These are phyloP conservation scores for Paraphoma sp. DNA, from an alignment of 2,329 filamentous ascomycete species.

Conservation along the genomic window DNA sequence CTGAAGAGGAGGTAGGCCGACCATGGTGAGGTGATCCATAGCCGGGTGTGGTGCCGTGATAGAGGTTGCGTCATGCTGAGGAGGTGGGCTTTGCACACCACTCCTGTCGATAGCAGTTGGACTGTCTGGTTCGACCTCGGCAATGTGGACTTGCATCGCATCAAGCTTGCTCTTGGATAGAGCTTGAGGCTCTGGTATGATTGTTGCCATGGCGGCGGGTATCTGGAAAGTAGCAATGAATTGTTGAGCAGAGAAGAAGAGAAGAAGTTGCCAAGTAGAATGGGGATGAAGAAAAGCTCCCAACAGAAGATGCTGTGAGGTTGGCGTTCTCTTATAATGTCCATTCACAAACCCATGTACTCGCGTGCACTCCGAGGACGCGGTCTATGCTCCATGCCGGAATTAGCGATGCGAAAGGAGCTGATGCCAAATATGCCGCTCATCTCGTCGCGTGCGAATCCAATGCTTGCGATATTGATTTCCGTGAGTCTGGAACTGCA, in stretches of 20 bases:
- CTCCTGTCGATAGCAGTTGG: neutral
- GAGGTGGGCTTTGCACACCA: neutral
- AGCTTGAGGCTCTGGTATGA: neutral
- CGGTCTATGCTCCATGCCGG: neutral
- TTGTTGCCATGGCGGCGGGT: neutral
- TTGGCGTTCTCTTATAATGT: neutral
- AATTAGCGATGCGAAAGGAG: neutral
- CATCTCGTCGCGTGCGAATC: neutral
- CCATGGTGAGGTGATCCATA: neutral
- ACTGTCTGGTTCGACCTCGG: neutral
- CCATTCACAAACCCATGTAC: neutral
- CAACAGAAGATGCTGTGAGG: neutral
- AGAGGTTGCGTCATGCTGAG: neutral
- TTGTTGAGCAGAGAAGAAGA: neutral
- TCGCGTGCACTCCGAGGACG: neutral
- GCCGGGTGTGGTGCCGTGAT: neutral
- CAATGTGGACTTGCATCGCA: neutral
- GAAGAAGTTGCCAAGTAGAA: neutral
- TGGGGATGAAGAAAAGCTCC: neutral
- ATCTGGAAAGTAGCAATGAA: neutral
- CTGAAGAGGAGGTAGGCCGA: neutral
- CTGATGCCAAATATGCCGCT: neutral
- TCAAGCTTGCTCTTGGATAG: neutral
- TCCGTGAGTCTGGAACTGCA: neutral
- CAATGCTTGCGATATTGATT: neutral